phyloP scores from a whole-genome alignment of 2,329 filamentous ascomycete species.

The Arachnopeziza araneosa region DNA sequence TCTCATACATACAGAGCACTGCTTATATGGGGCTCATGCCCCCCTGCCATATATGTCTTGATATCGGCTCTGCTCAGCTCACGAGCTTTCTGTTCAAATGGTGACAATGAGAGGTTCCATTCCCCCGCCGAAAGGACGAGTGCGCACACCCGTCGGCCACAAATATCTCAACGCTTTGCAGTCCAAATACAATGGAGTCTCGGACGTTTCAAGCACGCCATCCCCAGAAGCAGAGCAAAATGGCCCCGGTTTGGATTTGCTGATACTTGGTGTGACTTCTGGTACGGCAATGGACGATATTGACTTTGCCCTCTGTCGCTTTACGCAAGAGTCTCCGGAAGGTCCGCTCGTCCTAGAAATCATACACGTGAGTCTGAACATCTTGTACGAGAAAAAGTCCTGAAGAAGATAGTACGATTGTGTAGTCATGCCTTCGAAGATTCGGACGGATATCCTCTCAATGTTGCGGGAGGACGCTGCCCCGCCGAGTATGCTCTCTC shows the following conservation, averaged over 20 bases:
- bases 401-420: conserved; percentile 27
- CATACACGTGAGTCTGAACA: conserved; percentile 21
- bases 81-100: neutral
- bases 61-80: neutral
- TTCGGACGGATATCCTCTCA: conserved; percentile 28
- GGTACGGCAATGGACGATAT: conserved; percentile 31
- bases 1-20: neutral
- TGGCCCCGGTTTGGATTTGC: conserved; percentile 22
- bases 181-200: conserved; percentile 22
- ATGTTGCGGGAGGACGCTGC: conserved; percentile 30
- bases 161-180: conserved; percentile 30
- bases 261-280: conserved; percentile 28
- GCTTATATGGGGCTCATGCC: neutral
- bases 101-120: conserved; percentile 17
- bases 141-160: conserved; percentile 27
- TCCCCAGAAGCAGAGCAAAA: conserved; percentile 18
- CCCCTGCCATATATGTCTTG: neutral
- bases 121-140: conserved; percentile 26
- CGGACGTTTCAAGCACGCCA: conserved; percentile 18
- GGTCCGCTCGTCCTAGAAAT: conserved; percentile 26
- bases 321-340: conserved; percentile 30
- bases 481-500: conserved; percentile 30
- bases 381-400: neutral
- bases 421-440: conserved; percentile 31
- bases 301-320: conserved; percentile 30